Percentiles rank a stretch among this genome's conserved stretches.
Conservation (phyloP, 495 filamentous ascomycete genomes). For the Neurospora sublineolata region DNA sequence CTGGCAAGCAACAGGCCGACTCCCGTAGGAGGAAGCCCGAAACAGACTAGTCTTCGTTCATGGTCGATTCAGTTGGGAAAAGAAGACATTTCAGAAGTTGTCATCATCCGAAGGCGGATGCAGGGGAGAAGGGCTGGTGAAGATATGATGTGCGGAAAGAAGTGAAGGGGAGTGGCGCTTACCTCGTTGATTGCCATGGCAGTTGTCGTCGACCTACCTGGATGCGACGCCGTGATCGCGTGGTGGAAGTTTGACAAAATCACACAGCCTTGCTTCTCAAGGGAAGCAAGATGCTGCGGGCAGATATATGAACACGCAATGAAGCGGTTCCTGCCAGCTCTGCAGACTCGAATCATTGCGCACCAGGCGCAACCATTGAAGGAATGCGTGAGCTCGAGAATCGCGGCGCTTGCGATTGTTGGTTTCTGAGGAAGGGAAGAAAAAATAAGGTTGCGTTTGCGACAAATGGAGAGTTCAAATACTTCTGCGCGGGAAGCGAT, state of each 20-base stretch:
- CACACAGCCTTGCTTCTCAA: not conserved
- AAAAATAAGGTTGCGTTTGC: not conserved
- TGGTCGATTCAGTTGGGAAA: conserved; percentile 89
- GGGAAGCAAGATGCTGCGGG: not conserved
- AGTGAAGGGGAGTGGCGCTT: conserved; percentile 8
- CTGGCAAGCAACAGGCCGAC: conserved; percentile 94
- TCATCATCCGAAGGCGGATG: conserved; percentile 58
- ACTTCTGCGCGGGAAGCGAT: not conserved
- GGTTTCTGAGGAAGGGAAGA: conserved; percentile 1
- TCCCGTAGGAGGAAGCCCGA: conserved; percentile 53
- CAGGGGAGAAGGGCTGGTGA: not conserved
- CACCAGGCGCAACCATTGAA: not conserved
- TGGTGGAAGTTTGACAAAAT: not conserved
- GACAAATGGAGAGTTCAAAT: conserved; percentile 2
- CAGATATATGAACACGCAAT: not conserved
- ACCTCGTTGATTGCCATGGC: conserved; percentile 6
- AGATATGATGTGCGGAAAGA: not conserved
- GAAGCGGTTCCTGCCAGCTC: not conserved
- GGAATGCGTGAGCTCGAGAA: not conserved
- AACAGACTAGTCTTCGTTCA: conserved; percentile 65
- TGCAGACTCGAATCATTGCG: not conserved
- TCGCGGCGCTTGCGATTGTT: not conserved
- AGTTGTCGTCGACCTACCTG: not conserved
- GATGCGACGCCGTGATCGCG: not conserved
- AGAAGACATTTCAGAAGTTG: conserved; percentile 70